A percentile compares a stretch with the other conserved stretches of the same genome.
These are phyloP conservation scores for Penicillium sp. DNA, from an alignment of 2,329 filamentous ascomycete genomes.

Conservation along the genomic window DNA sequence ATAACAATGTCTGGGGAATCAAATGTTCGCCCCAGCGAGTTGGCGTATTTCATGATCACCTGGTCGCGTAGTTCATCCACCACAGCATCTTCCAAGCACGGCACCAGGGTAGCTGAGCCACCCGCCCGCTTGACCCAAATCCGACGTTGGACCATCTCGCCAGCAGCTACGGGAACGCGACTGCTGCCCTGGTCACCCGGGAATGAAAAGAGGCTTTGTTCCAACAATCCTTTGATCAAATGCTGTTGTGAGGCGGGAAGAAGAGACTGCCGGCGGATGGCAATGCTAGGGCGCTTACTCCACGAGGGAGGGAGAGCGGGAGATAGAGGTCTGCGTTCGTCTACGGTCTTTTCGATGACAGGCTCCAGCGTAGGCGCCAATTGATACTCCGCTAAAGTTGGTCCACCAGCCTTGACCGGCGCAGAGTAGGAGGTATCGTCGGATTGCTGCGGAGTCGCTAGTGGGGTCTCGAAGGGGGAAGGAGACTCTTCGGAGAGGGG, in stretches of 20 bases:
- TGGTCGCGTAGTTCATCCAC: conserved; percentile 94
- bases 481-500: conserved; percentile 30
- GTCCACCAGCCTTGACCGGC: conserved; percentile 26
- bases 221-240: conserved; percentile 44
- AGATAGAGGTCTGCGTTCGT: conserved; percentile 20
- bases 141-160: conserved; percentile 64
- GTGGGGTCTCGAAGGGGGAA: conserved; percentile 30
- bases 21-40: conserved; percentile 85
- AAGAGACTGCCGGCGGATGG: conserved; percentile 48
- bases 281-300: conserved; percentile 43
- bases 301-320: conserved; percentile 26
- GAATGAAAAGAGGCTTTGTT: conserved; percentile 34
- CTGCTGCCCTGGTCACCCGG: conserved; percentile 31
- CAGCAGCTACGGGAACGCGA: conserved; percentile 27
- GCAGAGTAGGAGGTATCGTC: conserved; percentile 30
- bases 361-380: conserved; percentile 37
- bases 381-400: conserved; percentile 29
- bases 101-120: conserved; percentile 84
- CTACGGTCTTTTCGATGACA: conserved; percentile 35
- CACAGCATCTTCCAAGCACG: conserved; percentile 83
- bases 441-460: conserved; percentile 31
- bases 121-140: conserved; percentile 92
- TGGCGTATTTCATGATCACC: conserved; percentile 91
- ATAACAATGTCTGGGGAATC: conserved; percentile 89
- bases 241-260: conserved; percentile 48